Conservation (phyloP, 306 rosid species). For the Dalbergia oliveri region DNA sequence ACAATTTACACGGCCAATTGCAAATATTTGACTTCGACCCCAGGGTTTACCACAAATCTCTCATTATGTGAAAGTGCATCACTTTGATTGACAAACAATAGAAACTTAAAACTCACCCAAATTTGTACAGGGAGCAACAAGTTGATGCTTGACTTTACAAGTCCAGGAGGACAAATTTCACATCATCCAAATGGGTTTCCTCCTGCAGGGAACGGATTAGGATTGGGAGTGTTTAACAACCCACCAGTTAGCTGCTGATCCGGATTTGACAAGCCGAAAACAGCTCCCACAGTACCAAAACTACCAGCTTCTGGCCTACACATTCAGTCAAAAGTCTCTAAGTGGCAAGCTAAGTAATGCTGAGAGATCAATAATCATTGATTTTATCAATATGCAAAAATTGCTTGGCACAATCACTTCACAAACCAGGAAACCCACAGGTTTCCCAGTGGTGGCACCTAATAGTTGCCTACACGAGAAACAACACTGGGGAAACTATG, state of each 20-base stretch:
- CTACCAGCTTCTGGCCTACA: constrained; percentile 70
- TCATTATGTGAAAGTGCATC: constrained; percentile 40
- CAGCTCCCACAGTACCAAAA: constrained; percentile 55
- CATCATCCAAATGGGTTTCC: constrained; percentile 89
- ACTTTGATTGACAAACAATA: constrained; percentile 32
- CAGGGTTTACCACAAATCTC: constrained; percentile 41
- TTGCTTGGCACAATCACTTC: constrained; percentile 18
- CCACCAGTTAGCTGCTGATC: constrained; percentile 65
- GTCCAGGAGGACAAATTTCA: constrained; percentile 29
- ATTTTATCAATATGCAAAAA: constrained; percentile 1
- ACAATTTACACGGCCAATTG: constrained; percentile 57
- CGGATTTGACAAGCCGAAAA: constrained; percentile 66
- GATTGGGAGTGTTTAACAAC: constrained; percentile 63
- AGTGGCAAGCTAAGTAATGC: constrained; percentile 32
- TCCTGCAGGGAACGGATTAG: constrained; percentile 63
- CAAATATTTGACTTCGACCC: constrained; percentile 48
- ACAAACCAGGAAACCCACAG: constrained; percentile 11
- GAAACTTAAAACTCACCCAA: constrained; percentile 60
- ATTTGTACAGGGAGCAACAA: constrained; percentile 60
- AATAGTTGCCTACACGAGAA: constrained; percentile 20
- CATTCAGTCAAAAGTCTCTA: constrained; percentile 35
- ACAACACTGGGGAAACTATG: not conserved
- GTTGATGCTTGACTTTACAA: constrained; percentile 56
- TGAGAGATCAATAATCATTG: constrained; percentile 19
- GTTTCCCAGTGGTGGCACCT: constrained; percentile 16